Evolutionary conservation across 257 asterid species (phyloP).

Genomic region (Rubia yunnanensis): DNA sequence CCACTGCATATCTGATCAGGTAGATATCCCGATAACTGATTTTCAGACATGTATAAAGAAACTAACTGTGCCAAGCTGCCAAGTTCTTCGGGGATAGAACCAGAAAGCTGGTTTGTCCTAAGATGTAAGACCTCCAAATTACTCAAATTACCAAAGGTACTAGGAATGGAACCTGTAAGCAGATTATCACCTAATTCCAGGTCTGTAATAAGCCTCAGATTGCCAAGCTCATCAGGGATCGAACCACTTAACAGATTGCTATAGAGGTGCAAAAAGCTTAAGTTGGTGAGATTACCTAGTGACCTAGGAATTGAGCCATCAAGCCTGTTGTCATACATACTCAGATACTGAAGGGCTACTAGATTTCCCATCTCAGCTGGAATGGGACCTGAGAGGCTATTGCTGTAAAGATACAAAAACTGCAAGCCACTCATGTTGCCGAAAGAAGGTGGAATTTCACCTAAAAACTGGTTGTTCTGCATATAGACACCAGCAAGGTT

Average conservation of each 20-base stretch:
- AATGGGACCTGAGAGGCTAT: conserved; percentile 8
- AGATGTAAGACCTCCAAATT: background rate
- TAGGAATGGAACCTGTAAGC: conserved; percentile 14
- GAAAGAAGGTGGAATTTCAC: conserved; percentile 6
- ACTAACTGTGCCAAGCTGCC: conserved; percentile 10
- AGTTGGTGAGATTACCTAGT: background rate
- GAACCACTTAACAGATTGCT: conserved; percentile 12
- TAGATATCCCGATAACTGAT: conserved; percentile 22
- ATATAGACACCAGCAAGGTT: conserved; percentile 5
- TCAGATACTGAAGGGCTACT: background rate
- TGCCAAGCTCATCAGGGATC: conserved; percentile 20
- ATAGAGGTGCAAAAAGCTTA: conserved; percentile 6
- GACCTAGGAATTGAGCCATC: background rate
- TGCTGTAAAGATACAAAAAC: background rate
- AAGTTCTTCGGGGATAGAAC: conserved; percentile 19
- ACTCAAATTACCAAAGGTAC: conserved; percentile 8
- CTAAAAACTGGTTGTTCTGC: conserved; percentile 4
- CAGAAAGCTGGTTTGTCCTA: conserved; percentile 11
- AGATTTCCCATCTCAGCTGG: conserved; percentile 14
- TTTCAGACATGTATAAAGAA: conserved; percentile 6
- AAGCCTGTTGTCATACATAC: background rate
- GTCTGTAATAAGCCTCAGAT: conserved; percentile 2
- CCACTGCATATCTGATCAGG: conserved; percentile 29
- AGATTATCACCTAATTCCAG: conserved; percentile 2
- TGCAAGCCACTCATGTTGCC: conserved; percentile 10